Base-by-base conservation (phyloP, 257 asterid species). In the Galeopsis tetrahit region DNA sequence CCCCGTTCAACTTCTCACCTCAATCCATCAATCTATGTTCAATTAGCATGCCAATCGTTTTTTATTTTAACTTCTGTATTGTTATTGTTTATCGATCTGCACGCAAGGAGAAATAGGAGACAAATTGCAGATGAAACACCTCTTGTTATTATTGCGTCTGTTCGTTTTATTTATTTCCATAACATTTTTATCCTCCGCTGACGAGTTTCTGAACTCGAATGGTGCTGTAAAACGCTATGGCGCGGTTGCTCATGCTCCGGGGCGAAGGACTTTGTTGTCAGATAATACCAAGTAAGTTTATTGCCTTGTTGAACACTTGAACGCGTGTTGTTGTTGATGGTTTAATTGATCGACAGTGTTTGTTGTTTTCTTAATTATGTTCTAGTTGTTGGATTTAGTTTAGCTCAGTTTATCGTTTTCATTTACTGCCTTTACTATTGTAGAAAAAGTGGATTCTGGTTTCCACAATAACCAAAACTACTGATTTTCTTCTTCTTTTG, bases 201-300 rank as follows among this genome's bases (percentile, higher is more conserved):
- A 49, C 39, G 86, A 58, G 36, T 63, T 73, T 70, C 58, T 72
- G 51, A 69, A 69, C 70, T 72, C 74, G 36, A 61, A 62, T 5
- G 76, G 66, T 53, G 79, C 66, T 59, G 33, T 80, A 32, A 60
- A 72, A 65, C 51, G 72, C 28, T 60, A 80, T 49, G 72, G 74
- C 80, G 83, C 64, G 42, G 76, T 14, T 68, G 51, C 51, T 17
- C 75, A 56, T 38, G 60, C 89, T 31, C 85, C 92, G 4, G 85
- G 80, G 13, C 87, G 91, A 52, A 88, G 97, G 66, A 8, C 72
- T 63, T 75, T 91, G 71, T 58, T 85, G 76, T 80, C 91, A 1
- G 89, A 81, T 46, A 49, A 82, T 2, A 59, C 55, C 1, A 39
- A 77, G 97, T 87, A 44, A 78, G 95, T 68, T 38, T 10, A 21